Conservation (phyloP, 192 early-diverging fungal species). For the Chytriomyces confervae region DNA sequence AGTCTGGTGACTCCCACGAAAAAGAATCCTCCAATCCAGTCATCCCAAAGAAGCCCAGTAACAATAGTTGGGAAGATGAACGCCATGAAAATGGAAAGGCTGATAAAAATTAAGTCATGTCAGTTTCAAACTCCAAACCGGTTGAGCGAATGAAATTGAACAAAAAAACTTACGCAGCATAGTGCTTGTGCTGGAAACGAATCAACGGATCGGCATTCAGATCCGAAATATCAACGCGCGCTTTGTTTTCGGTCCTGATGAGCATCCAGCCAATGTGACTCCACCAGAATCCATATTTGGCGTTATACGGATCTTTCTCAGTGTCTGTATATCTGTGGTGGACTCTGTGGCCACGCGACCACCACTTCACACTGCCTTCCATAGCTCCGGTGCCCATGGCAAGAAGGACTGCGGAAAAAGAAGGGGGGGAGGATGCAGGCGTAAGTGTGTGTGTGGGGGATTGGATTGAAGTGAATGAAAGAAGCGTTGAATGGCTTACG, state of each 20-base stretch:
- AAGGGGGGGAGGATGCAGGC: conserved; percentile 42
- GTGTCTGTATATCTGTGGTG: conserved; percentile 66
- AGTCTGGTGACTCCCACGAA: conserved; percentile 56
- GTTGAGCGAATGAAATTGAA: conserved; percentile 20
- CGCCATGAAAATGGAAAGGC: conserved; percentile 72
- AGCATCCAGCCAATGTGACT: conserved; percentile 61
- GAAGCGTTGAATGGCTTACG: neutral
- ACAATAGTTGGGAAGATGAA: conserved; percentile 84
- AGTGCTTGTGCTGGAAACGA: conserved; percentile 55
- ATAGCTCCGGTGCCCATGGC: conserved; percentile 49
- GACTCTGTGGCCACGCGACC: conserved; percentile 56
- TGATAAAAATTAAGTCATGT: conserved; percentile 48
- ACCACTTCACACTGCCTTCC: conserved; percentile 63
- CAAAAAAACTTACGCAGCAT: conserved; percentile 36
- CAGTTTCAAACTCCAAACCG: conserved; percentile 50
- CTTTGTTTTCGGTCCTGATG: conserved; percentile 39
- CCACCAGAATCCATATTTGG: conserved; percentile 55
- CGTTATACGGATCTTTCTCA: conserved; percentile 57
- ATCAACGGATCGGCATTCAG: conserved; percentile 56
- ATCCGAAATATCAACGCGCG: conserved; percentile 53
- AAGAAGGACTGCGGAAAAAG: conserved; percentile 47
- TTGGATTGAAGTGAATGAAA: conserved; percentile 37
- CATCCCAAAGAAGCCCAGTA: conserved; percentile 74
- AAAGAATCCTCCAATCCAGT: conserved; percentile 62
- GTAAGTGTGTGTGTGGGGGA: conserved; percentile 57